Conservation (phyloP, 371 early-diverging fungal genomes). For the Umbelopsis sp. region DNA sequence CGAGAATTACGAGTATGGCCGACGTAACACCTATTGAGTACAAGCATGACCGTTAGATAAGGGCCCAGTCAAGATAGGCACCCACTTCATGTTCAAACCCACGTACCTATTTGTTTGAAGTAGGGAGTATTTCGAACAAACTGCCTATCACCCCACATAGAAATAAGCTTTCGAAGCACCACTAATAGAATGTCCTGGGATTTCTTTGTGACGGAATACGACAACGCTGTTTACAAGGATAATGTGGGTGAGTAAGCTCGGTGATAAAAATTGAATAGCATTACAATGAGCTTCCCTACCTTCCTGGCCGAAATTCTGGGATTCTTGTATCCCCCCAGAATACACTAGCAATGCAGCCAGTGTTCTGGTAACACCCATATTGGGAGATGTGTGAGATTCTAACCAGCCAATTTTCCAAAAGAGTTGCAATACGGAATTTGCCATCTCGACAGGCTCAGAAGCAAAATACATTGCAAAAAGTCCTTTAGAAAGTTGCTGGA, state of each 20-base stretch:
- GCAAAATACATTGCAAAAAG: conserved; percentile 6
- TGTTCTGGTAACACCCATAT: neutral
- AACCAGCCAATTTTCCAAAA: conserved; percentile 7
- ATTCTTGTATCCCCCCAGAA: conserved; percentile 8
- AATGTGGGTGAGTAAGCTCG: neutral
- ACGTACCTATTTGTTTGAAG: neutral
- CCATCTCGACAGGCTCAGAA: neutral
- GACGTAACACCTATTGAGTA: conserved; percentile 9
- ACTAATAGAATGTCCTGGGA: neutral
- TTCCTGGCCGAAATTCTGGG: neutral
- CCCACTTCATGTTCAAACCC: neutral
- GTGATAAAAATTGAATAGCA: no score
- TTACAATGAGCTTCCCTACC: neutral
- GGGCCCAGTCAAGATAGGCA: neutral
- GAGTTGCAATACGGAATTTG: neutral
- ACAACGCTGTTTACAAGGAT: neutral
- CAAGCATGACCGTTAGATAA: neutral
- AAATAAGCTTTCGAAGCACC: neutral
- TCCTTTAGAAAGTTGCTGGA: neutral
- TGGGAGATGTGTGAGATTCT: neutral
- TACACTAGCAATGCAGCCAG: conserved; percentile 8
- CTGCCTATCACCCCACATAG: conserved; percentile 6
- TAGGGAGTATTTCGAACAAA: conserved; percentile 10
- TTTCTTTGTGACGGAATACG: conserved; percentile 4
- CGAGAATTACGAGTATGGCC: conserved; percentile 12